A percentile compares a stretch with the other conserved stretches of the same genome.
Evolutionary conservation across 306 rosid genomes (phyloP).

Genomic region (Lablab purpureus): DNA sequence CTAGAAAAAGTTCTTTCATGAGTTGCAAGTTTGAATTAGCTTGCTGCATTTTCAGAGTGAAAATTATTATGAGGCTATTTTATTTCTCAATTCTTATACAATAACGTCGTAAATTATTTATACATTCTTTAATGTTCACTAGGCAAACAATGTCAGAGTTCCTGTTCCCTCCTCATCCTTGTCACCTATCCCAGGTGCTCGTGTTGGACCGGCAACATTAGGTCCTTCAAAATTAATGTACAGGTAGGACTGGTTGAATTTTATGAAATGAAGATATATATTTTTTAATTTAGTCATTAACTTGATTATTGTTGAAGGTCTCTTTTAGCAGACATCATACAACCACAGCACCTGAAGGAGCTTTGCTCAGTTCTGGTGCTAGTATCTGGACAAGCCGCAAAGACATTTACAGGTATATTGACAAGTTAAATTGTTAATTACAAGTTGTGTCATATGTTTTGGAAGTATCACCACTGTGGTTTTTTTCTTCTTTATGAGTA

Average conservation of each 20-base stretch:
- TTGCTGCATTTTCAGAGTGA: conserved; percentile 37
- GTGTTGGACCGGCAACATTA: conserved; percentile 67
- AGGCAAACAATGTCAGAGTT: conserved; percentile 74
- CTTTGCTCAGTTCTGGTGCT: conserved; percentile 95
- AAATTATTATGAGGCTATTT: conserved; percentile 7
- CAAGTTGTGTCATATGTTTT: background rate
- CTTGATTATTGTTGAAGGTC: conserved; percentile 73
- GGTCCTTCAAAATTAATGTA: conserved; percentile 94
- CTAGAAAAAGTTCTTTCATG: background rate
- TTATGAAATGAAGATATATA: conserved; percentile 38
- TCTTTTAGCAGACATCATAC: conserved; percentile 95
- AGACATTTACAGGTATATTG: conserved; percentile 73
- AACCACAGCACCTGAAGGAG: conserved; percentile 93
- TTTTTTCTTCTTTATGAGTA: conserved; percentile 15
- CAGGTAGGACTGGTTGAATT: conserved; percentile 63
- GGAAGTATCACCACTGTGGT: conserved; percentile 14
- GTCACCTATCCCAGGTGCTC: conserved; percentile 71
- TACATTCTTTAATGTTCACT: conserved; percentile 48
- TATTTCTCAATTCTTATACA: conserved; percentile 12
- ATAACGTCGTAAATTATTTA: background rate
- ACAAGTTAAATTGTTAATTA: conserved; percentile 25
- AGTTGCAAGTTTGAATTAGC: conserved; percentile 29
- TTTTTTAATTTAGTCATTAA: conserved; percentile 46
- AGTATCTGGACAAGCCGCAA: conserved; percentile 85
- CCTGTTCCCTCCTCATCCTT: conserved; percentile 66